These are phyloP conservation scores for Sporothrix phasma DNA, from an alignment of 2,329 filamentous ascomycete genomes.

Conservation along the genomic window DNA sequence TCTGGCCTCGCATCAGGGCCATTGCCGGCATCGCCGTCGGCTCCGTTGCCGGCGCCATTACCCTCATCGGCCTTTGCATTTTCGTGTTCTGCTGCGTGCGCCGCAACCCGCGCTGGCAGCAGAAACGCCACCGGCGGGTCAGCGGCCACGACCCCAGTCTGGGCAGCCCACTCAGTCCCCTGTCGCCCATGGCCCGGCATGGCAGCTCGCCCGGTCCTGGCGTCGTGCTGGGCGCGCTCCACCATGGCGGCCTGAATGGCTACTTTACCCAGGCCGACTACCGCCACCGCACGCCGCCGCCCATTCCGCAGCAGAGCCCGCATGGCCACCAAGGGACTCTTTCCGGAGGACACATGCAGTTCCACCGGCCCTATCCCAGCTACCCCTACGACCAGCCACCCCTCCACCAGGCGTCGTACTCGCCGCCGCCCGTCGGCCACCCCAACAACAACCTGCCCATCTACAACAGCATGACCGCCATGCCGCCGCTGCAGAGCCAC, in stretches of 20 bases:
- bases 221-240: not conserved
- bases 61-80: constrained; percentile 35
- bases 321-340: not conserved
- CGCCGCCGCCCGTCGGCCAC: not conserved
- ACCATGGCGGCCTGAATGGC: constrained; percentile 2
- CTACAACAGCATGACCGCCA: constrained; percentile 8
- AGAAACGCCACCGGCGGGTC: not conserved
- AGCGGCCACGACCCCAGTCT: not conserved
- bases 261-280: constrained; percentile 5
- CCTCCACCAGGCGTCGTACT: not conserved
- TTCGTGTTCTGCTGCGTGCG: constrained; percentile 36
- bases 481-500: constrained; percentile 12
- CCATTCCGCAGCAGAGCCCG: not conserved
- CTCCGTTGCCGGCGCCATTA: constrained; percentile 33
- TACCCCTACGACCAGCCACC: not conserved
- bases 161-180: not conserved
- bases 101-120: not conserved
- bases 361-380: not conserved
- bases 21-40: constrained; percentile 53
- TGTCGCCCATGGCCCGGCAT: not conserved
- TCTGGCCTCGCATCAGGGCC: constrained; percentile 30
- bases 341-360: not conserved
- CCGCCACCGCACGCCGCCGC: constrained; percentile 8
- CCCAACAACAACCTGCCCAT: constrained; percentile 2
- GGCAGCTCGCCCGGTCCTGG: not conserved